A percentile compares a stretch with the other conserved stretches of the same genome.
phyloP scores from a whole-genome alignment of 331 rosid species.

The Acacia pycnantha region DNA sequence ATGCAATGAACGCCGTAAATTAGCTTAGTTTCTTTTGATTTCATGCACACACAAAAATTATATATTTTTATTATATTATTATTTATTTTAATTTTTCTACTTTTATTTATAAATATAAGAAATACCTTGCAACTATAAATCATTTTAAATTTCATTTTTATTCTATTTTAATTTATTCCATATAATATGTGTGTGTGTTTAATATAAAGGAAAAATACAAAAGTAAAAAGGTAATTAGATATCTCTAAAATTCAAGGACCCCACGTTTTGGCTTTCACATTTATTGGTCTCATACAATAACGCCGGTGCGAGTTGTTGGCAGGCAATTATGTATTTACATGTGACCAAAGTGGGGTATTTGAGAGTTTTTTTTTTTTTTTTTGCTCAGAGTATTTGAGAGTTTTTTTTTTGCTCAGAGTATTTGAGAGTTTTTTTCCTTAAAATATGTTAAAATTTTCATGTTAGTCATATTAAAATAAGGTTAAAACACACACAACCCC shows the following conservation, averaged over 20 bases:
- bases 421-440: neutral
- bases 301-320: neutral
- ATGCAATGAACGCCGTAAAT: neutral
- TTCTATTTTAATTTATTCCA: neutral
- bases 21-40: too few relatives aligned
- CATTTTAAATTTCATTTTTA: neutral
- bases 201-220: neutral
- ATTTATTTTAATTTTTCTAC: neutral
- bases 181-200: neutral
- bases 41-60: too few relatives aligned
- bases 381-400: too few relatives aligned
- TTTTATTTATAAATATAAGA: neutral
- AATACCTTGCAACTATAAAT: neutral
- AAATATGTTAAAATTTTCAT: neutral
- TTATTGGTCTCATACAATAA: neutral
- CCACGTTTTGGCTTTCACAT: neutral
- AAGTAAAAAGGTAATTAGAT: neutral
- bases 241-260: neutral
- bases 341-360: neutral
- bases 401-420: too few relatives aligned
- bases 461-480: too few relatives aligned
- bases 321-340: neutral
- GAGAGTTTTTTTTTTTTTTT: too few relatives aligned
- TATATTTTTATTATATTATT: neutral
- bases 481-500: too few relatives aligned